These are phyloP conservation scores for Rhizopus arrhizus DNA, from an alignment of 371 early-diverging fungal species.

Conservation along the genomic window DNA sequence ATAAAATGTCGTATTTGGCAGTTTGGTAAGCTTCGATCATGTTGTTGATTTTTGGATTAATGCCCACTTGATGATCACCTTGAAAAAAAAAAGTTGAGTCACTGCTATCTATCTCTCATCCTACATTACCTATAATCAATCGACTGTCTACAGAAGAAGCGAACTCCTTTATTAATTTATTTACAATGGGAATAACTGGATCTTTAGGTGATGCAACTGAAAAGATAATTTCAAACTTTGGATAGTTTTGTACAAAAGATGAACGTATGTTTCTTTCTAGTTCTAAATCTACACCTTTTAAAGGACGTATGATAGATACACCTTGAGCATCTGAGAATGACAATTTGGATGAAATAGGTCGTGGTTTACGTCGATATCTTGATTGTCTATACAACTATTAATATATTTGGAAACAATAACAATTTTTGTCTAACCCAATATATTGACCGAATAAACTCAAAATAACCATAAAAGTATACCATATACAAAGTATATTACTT, in stretches of 20 bases:
- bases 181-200: conserved; percentile 74
- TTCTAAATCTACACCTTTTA: conserved; percentile 88
- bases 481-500: conserved; percentile 20
- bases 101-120: conserved; percentile 5
- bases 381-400: conserved; percentile 41
- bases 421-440: conserved; percentile 39
- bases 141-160: conserved; percentile 72
- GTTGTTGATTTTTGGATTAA: conserved; percentile 97
- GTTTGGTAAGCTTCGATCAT: conserved; percentile 78
- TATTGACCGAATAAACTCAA: conserved; percentile 49
- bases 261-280: conserved; percentile 79
- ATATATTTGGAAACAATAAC: neutral
- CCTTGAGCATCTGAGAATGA: conserved; percentile 56
- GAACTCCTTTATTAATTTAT: conserved; percentile 65
- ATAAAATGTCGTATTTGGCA: conserved; percentile 86
- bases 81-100: conserved; percentile 8
- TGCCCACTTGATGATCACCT: conserved; percentile 73
- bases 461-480: conserved; percentile 48
- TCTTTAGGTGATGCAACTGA: conserved; percentile 80
- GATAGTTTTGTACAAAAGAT: conserved; percentile 83
- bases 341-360: conserved; percentile 50
- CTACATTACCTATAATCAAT: conserved; percentile 70
- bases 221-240: conserved; percentile 81
- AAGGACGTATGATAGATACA: conserved; percentile 86
- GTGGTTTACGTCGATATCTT: conserved; percentile 50